These are phyloP conservation scores for Oenanthe sinensis DNA, from an alignment of 129 eudicot species.

Conservation along the genomic window DNA sequence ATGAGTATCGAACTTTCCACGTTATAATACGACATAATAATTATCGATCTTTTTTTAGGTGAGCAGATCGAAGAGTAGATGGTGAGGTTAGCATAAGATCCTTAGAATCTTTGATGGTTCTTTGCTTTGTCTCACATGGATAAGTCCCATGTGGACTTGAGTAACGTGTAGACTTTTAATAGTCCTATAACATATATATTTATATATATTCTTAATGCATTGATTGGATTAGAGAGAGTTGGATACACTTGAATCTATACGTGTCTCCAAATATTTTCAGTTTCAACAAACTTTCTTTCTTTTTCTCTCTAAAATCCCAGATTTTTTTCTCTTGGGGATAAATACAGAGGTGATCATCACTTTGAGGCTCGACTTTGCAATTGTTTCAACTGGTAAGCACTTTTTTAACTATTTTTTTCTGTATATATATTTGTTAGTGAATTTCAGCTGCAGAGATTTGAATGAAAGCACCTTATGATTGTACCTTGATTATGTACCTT, in stretches of 20 bases:
- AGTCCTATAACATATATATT: not conserved
- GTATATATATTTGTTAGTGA: not conserved
- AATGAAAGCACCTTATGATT: too few relatives aligned
- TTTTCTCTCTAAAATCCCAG: constrained; percentile 25
- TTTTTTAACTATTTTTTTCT: constrained; percentile 9
- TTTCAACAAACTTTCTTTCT: constrained; percentile 22
- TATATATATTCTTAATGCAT: constrained; percentile 12
- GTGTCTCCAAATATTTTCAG: constrained; percentile 40
- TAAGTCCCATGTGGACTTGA: constrained; percentile 27
- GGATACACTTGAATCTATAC: constrained; percentile 50
- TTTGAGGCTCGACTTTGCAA: constrained; percentile 15
- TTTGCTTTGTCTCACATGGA: constrained; percentile 15
- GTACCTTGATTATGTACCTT: not conserved
- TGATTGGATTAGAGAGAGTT: constrained; percentile 33
- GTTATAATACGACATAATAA: not conserved
- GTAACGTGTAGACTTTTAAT: not conserved
- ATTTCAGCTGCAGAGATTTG: not conserved
- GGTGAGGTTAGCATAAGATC: not conserved
- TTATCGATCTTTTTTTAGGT: not conserved
- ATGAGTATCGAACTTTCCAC: too few relatives aligned
- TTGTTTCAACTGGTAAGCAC: constrained; percentile 36
- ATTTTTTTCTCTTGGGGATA: not conserved
- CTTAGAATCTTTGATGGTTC: not conserved
- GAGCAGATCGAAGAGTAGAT: not conserved
- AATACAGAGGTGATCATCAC: constrained; percentile 5